Percentiles rank a stretch among this genome's conserved stretches.
These are phyloP conservation scores for Didymella exigua DNA, from an alignment of 2,329 filamentous ascomycete species.

Conservation along the genomic window DNA sequence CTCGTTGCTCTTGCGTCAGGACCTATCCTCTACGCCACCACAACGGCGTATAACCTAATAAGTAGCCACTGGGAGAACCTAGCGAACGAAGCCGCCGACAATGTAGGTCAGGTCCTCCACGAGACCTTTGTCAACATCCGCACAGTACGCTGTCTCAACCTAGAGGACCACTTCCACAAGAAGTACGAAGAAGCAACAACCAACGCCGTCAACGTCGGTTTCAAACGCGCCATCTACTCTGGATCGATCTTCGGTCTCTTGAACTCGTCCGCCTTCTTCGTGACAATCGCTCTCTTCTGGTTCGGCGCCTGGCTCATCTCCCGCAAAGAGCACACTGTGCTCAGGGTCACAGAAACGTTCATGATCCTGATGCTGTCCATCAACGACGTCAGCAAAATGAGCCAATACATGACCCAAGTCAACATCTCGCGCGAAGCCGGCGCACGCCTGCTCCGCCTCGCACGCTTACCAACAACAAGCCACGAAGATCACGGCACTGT, in stretches of 20 bases:
- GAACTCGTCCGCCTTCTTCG: constrained; percentile 72
- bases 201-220: constrained; percentile 64
- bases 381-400: constrained; percentile 70
- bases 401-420: constrained; percentile 81
- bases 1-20: constrained; percentile 73
- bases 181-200: constrained; percentile 64
- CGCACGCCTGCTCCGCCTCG: constrained; percentile 72
- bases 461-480: constrained; percentile 62
- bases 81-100: constrained; percentile 67
- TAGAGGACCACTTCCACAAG: constrained; percentile 72
- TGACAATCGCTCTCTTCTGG: constrained; percentile 81
- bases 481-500: constrained; percentile 63
- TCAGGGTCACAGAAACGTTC: constrained; percentile 73
- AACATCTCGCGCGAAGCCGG: constrained; percentile 75
- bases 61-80: constrained; percentile 74
- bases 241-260: constrained; percentile 79
- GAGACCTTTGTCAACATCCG: constrained; percentile 81
- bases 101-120: constrained; percentile 66
- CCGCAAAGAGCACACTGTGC: constrained; percentile 56
- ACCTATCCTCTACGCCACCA: constrained; percentile 70
- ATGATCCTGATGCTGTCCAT: constrained; percentile 85
- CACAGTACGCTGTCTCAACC: constrained; percentile 74
- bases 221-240: constrained; percentile 68
- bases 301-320: constrained; percentile 73
- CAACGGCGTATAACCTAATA: constrained; percentile 67